A percentile compares a stretch with the other conserved stretches of the same genome.
These are phyloP conservation scores for Abelmoschus esculentus DNA, from an alignment of 345 rosid species.

Conservation along the genomic window DNA sequence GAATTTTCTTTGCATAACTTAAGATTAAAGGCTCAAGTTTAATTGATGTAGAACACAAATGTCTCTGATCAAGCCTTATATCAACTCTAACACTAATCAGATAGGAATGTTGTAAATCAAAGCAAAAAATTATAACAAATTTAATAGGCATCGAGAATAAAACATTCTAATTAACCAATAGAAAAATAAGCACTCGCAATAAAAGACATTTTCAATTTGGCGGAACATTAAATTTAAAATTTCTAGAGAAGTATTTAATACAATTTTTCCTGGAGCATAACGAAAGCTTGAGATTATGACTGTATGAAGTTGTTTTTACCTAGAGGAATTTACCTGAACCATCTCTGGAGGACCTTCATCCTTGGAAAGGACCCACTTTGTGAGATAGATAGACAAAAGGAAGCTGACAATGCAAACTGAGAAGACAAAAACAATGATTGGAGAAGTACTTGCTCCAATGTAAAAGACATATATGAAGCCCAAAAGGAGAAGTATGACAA, in stretches of 20 bases:
- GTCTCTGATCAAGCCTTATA: neutral
- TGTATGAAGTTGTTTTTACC: neutral
- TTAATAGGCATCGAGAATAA: neutral
- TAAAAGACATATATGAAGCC: conserved; percentile 69
- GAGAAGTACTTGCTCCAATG: conserved; percentile 88
- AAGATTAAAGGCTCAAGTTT: neutral
- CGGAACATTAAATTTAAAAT: neutral
- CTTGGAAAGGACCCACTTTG: conserved; percentile 95
- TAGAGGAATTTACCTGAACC: conserved; percentile 55
- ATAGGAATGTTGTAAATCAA: neutral
- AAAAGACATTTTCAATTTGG: neutral
- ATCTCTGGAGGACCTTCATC: conserved; percentile 99
- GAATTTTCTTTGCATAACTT: neutral
- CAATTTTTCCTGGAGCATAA: neutral
- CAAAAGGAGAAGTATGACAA: conserved; percentile 57
- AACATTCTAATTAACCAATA: neutral
- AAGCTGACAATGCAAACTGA: conserved; percentile 75
- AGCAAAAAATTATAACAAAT: neutral
- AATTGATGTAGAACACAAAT: neutral
- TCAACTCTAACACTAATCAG: neutral
- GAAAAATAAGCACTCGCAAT: neutral
- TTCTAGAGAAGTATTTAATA: neutral
- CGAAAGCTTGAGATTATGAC: neutral
- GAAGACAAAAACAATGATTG: conserved; percentile 86
- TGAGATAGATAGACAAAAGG: conserved; percentile 62